Base-by-base conservation (phyloP, 352 stramenopile genomes). In the Globisporangium cylindrosporum region DNA sequence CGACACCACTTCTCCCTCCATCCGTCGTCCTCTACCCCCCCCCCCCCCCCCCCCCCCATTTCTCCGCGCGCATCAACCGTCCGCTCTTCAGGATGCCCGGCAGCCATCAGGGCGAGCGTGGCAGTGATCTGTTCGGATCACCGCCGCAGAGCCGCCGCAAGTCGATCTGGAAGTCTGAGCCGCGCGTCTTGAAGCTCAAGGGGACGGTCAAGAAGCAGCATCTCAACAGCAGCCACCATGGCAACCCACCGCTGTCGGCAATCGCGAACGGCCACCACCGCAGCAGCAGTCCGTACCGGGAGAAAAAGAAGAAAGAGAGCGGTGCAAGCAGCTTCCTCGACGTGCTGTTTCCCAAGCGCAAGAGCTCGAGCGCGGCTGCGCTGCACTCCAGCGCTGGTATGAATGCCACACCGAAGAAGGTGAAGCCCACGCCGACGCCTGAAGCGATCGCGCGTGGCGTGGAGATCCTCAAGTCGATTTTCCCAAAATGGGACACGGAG, bases 381-480 rank as follows among this genome's bases (percentile, higher is more conserved):
- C 1, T 62, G 25, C 7, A 29, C 38, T 36, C 15, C 18, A 65
- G 20, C 25, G 6, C 48, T 15, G 66, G 22, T 12, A 29, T 46
- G 41, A 38, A 34, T 38, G 9, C 34, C 32, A 62, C 62, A 51
- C 58, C 69, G 1, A 51, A 60, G 8, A 54, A 61, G 15, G 69
- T 27, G 18, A 64, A 59, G 3, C 57, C 70, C 1, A 68, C 71
- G n/a, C 80, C 84, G 6, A 86, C 69, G 36, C 64, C 77, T 10
- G 79, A 77, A 27, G 79, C 84, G 1, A 76, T 91, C 51, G 79
- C 72, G 3, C 82, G 84, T 12, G 82, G 82, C 9, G 79, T 93
- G 0, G 84, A 90, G 60, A 92, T 94, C 49, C 62, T 95, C 51
- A 75, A 82, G 59, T 90, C 84, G 12, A 94, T 95, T 57, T 95